Conservation (phyloP, 2,329 filamentous ascomycete species). For the Cucurbitaria berberidis region DNA sequence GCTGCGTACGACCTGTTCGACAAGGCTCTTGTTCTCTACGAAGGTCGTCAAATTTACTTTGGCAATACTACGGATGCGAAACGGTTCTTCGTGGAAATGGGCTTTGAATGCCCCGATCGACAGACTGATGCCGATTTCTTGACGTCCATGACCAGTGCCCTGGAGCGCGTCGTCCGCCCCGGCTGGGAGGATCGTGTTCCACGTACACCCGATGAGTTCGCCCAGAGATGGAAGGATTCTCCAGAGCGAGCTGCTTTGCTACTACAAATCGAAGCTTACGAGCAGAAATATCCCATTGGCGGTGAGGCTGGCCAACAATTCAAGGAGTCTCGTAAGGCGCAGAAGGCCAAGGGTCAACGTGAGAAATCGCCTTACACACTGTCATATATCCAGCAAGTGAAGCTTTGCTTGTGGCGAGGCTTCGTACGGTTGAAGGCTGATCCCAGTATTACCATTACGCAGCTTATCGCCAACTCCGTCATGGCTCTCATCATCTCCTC, state of each 20-base stretch:
- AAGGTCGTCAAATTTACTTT: constrained; percentile 75
- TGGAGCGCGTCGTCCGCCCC: constrained; percentile 54
- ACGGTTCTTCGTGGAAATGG: constrained; percentile 72
- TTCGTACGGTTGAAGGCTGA: constrained; percentile 79
- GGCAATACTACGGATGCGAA: constrained; percentile 68
- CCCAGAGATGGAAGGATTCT: constrained; percentile 61
- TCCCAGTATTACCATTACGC: constrained; percentile 72
- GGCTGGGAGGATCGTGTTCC: constrained; percentile 56
- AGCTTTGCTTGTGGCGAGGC: constrained; percentile 80
- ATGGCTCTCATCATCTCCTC: constrained; percentile 80
- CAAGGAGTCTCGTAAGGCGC: constrained; percentile 53
- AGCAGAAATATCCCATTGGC: constrained; percentile 53
- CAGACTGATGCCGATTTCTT: constrained; percentile 79
- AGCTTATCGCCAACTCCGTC: constrained; percentile 72
- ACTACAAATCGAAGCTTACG: constrained; percentile 54
- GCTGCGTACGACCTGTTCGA: constrained; percentile 73
- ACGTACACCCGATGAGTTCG: constrained; percentile 58
- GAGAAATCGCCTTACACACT: constrained; percentile 81
- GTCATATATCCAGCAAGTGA: constrained; percentile 75
- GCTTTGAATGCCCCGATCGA: constrained; percentile 73
- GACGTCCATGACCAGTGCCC: constrained; percentile 69
- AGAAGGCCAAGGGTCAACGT: constrained; percentile 60
- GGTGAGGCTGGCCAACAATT: constrained; percentile 55
- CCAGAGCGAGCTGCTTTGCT: constrained; percentile 54
- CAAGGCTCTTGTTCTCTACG: constrained; percentile 71